phyloP scores from a whole-genome alignment of 1,139 yeast species.

The Pichia sp. region DNA sequence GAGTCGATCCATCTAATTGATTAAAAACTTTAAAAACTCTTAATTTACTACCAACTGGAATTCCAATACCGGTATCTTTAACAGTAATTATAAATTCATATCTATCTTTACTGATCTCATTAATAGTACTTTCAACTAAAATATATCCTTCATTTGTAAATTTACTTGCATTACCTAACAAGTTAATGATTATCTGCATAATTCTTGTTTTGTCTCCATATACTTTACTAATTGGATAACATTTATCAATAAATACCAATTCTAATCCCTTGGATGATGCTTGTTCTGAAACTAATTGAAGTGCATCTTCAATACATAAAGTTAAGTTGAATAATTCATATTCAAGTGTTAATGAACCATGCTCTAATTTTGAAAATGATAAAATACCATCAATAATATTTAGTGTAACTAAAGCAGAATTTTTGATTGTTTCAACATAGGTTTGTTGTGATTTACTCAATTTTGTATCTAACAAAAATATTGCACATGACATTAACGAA shows the following conservation, averaged over 20 bases:
- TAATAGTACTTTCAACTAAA: conserved; percentile 36
- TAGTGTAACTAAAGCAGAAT: conserved; percentile 47
- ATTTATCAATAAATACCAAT: conserved; percentile 41
- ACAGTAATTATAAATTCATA: conserved; percentile 41
- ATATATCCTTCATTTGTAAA: conserved; percentile 47
- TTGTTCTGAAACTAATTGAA: conserved; percentile 48
- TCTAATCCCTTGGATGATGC: conserved; percentile 43
- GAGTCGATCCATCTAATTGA: conserved; percentile 55
- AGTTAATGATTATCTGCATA: conserved; percentile 48
- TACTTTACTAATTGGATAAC: conserved; percentile 38
- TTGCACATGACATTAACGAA: conserved; percentile 49
- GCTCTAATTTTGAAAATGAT: conserved; percentile 52
- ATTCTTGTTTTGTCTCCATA: conserved; percentile 48
- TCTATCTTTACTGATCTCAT: conserved; percentile 32
- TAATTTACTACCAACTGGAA: conserved; percentile 38
- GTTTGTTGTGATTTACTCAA: conserved; percentile 44
- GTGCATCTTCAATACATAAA: conserved; percentile 48
- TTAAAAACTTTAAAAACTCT: conserved; percentile 55
- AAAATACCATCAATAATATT: conserved; percentile 52
- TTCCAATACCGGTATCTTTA: conserved; percentile 58
- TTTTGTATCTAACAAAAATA: conserved; percentile 45
- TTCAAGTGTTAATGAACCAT: conserved; percentile 45
- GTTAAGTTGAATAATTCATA: conserved; percentile 44
- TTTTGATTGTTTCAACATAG: conserved; percentile 49
- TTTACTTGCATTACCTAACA: conserved; percentile 54